Conservation (phyloP, 352 stramenopile genomes). For the Phytophthora sp. region DNA sequence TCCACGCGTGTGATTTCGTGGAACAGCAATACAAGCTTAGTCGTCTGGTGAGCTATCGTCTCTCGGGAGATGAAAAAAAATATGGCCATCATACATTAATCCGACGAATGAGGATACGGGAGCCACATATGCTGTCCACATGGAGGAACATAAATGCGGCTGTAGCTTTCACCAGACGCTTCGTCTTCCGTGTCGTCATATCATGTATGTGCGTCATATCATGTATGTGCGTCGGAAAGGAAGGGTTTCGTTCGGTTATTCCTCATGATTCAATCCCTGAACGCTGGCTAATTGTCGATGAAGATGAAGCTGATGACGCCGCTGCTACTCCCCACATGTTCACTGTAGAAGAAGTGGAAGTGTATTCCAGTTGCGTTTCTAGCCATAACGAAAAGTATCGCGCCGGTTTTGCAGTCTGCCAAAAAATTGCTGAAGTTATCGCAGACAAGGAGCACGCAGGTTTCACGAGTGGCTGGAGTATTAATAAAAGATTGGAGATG, state of each 20-base stretch:
- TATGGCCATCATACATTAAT: not conserved
- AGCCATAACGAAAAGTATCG: constrained; percentile 20
- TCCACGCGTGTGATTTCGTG: constrained; percentile 12
- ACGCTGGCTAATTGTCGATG: not conserved
- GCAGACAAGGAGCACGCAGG: constrained; percentile 4
- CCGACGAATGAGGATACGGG: not conserved
- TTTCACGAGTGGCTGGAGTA: constrained; percentile 6
- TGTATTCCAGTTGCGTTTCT: not conserved
- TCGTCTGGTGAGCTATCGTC: not conserved
- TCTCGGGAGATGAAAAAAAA: not conserved
- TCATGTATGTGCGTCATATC: constrained; percentile 10
- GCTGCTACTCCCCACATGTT: not conserved
- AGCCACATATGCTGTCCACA: not conserved
- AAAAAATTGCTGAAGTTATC: constrained; percentile 12
- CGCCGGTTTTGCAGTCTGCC: constrained; percentile 4
- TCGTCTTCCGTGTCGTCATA: constrained; percentile 8
- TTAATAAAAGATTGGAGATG: not conserved
- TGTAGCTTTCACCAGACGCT: not conserved
- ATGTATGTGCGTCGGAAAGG: not conserved
- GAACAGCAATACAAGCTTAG: constrained; percentile 11
- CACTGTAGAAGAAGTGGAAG: not conserved
- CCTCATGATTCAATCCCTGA: not conserved
- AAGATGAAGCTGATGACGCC: not conserved
- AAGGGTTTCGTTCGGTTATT: not conserved
- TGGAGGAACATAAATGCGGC: not conserved